Conservation (phyloP, 1,284 basidiomycete species). For the Wallemia mellicola region DNA sequence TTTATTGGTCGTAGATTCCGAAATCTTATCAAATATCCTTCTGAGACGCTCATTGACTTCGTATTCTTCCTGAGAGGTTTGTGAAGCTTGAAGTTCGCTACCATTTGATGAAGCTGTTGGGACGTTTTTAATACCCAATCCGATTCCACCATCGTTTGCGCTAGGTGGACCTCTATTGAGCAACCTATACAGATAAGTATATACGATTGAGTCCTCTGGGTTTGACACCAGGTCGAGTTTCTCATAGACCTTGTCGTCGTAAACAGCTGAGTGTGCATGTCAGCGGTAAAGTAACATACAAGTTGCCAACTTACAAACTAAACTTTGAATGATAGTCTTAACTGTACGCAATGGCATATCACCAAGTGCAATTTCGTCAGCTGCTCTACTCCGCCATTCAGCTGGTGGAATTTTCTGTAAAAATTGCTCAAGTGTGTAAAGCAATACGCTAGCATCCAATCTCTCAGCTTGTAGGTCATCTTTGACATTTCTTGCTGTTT, state of each 20-base stretch:
- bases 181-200: constrained; percentile 24
- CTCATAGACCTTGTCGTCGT: constrained; percentile 17
- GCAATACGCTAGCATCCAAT: constrained; percentile 58
- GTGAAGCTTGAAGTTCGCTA: not conserved
- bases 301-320: constrained; percentile 39
- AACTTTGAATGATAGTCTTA: constrained; percentile 87
- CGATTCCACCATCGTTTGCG: not conserved
- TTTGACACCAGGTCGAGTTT: constrained; percentile 14
- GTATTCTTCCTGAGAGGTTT: constrained; percentile 5
- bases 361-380: constrained; percentile 67
- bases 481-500: constrained; percentile 74
- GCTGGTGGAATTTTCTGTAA: constrained; percentile 74
- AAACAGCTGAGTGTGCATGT: constrained; percentile 11
- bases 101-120: not conserved
- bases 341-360: constrained; percentile 92
- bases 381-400: constrained; percentile 74
- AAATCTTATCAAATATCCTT: constrained; percentile 64
- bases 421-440: constrained; percentile 85
- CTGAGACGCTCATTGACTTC: constrained; percentile 23
- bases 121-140: not conserved
- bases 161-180: constrained; percentile 20
- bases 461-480: constrained; percentile 53
- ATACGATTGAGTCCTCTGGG: constrained; percentile 14
- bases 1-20: constrained; percentile 49
- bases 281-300: not conserved